Conservation (phyloP, 305 asterid genomes). For the Ilex paraguariensis region DNA sequence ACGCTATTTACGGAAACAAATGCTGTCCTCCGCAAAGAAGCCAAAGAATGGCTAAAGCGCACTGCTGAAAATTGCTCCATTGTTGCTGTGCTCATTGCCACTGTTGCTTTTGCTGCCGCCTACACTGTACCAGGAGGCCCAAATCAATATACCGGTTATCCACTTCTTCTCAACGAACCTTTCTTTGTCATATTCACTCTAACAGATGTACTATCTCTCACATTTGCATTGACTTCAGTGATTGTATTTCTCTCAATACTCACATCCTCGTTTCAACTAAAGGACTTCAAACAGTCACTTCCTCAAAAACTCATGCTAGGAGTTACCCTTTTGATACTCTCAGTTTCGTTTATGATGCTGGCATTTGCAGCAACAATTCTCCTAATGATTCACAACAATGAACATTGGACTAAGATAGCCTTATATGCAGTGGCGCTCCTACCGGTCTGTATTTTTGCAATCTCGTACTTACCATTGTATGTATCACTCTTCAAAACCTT, state of each 20-base stretch:
- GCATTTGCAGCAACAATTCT: slow-evolving; percentile 7
- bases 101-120: slow-evolving; percentile 8
- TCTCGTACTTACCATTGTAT: background rate
- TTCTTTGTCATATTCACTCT: background rate
- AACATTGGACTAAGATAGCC: background rate
- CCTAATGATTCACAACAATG: background rate
- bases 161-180: background rate
- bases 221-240: slow-evolving; percentile 3
- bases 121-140: slow-evolving; percentile 6
- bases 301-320: background rate
- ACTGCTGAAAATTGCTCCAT: background rate
- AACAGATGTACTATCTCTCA: background rate
- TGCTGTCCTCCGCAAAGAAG: background rate
- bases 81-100: slow-evolving; percentile 7
- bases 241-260: background rate
- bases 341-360: slow-evolving; percentile 1
- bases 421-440: background rate
- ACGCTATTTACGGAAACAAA: background rate
- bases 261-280: background rate
- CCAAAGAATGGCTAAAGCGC: slow-evolving; percentile 2
- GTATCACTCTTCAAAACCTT: background rate
- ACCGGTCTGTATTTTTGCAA: background rate
- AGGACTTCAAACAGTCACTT: background rate
- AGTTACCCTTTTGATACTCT: background rate
- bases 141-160: slow-evolving; percentile 1